Conservation (phyloP, 2,329 filamentous ascomycete species). For the Colletotrichum salicis region DNA sequence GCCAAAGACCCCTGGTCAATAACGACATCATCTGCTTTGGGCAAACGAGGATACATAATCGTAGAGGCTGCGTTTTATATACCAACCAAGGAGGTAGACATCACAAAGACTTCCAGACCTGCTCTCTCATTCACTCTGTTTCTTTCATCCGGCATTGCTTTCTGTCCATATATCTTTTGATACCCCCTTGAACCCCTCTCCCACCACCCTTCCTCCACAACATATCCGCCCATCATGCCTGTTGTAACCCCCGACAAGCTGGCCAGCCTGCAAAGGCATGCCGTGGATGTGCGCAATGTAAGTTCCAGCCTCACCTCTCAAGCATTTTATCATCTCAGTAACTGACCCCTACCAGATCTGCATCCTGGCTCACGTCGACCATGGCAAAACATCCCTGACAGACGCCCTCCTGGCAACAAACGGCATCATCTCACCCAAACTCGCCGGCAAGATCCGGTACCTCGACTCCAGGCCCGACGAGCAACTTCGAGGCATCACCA, state of each 20-base stretch:
- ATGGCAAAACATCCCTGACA: slow-evolving; percentile 97
- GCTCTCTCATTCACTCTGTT: background rate
- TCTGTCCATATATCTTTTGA: slow-evolving; percentile 31
- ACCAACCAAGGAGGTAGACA: background rate
- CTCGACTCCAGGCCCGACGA: slow-evolving; percentile 96
- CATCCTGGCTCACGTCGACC: slow-evolving; percentile 95
- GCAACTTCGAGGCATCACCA: slow-evolving; percentile 96
- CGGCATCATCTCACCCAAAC: slow-evolving; percentile 97
- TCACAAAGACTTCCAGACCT: background rate
- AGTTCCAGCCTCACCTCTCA: slow-evolving; percentile 43
- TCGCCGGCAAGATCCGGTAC: slow-evolving; percentile 97
- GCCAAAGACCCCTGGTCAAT: background rate
- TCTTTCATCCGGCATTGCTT: slow-evolving; percentile 11
- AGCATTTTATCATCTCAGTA: slow-evolving; percentile 36
- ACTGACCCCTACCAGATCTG: slow-evolving; percentile 73
- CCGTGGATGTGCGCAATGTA: slow-evolving; percentile 93
- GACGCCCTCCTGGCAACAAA: slow-evolving; percentile 97
- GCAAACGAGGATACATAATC: background rate
- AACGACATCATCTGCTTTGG: background rate
- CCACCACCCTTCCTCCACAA: background rate
- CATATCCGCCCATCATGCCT: slow-evolving; percentile 71
- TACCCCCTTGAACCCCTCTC: slow-evolving; percentile 30
- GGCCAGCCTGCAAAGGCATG: slow-evolving; percentile 86
- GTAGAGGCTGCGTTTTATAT: background rate
- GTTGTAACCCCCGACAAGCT: slow-evolving; percentile 92